These are phyloP conservation scores for Ophiosphaerella herpotricha DNA, from an alignment of 2,329 filamentous ascomycete genomes.

Conservation along the genomic window DNA sequence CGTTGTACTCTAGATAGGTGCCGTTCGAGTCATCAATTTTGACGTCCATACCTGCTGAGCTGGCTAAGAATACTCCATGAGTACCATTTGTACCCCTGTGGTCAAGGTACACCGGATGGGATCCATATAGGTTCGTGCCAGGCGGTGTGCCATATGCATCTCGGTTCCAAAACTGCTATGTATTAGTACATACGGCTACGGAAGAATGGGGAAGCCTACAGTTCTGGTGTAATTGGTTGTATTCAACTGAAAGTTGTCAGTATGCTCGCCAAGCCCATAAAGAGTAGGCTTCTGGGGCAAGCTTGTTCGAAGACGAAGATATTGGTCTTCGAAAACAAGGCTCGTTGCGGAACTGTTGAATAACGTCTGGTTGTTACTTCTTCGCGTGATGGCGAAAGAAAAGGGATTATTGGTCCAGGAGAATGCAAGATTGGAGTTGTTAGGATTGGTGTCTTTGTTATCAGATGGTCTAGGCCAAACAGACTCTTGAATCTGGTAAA, in stretches of 20 bases:
- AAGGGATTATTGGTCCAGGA: constrained; percentile 63
- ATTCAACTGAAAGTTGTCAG: constrained; percentile 69
- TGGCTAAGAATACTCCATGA: constrained; percentile 44
- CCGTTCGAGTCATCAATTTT: constrained; percentile 69
- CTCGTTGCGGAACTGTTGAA: constrained; percentile 72
- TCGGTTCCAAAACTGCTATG: constrained; percentile 66
- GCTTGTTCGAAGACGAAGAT: constrained; percentile 70
- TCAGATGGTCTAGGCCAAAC: constrained; percentile 65
- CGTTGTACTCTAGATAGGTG: constrained; percentile 79
- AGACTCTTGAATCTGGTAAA: constrained; percentile 74
- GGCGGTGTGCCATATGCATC: constrained; percentile 66
- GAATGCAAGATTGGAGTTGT: constrained; percentile 58
- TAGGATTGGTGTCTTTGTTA: constrained; percentile 26
- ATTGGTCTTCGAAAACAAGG: constrained; percentile 77
- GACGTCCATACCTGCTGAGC: constrained; percentile 66
- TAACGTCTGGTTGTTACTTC: constrained; percentile 61
- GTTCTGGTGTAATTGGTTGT: constrained; percentile 66
- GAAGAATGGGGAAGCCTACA: constrained; percentile 45
- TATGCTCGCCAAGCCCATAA: constrained; percentile 79
- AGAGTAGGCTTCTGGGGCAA: constrained; percentile 70
- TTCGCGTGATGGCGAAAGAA: constrained; percentile 66
- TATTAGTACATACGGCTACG: neutral
- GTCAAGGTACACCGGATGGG: constrained; percentile 77
- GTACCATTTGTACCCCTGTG: constrained; percentile 59
- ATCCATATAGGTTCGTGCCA: constrained; percentile 71